Conservation (phyloP, 2,329 filamentous ascomycete species). For the Cladophialophora bantiana region DNA sequence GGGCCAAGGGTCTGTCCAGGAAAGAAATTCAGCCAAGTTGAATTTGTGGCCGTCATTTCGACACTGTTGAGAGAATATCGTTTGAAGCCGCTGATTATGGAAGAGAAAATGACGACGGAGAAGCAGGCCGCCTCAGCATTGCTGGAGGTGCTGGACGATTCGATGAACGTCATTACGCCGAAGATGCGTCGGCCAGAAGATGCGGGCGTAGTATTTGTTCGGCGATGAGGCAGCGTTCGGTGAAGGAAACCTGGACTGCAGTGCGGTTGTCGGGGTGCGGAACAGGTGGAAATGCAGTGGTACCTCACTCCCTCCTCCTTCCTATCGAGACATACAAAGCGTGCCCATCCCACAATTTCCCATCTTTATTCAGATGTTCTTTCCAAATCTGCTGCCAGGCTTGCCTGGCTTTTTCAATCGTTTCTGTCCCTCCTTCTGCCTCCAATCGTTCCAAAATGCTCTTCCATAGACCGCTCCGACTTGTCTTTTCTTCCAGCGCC, state of each 20-base stretch:
- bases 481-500: slow-evolving; percentile 23
- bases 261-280: background rate
- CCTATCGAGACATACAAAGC: slow-evolving; percentile 30
- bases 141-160: slow-evolving; percentile 28
- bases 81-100: slow-evolving; percentile 24
- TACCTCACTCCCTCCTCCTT: slow-evolving; percentile 17
- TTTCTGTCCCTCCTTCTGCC: background rate
- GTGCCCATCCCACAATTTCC: slow-evolving; percentile 28
- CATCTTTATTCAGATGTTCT: slow-evolving; percentile 22
- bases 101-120: slow-evolving; percentile 24
- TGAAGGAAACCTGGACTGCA: background rate
- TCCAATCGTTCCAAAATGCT: background rate
- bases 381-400: slow-evolving; percentile 26
- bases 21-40: slow-evolving; percentile 49
- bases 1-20: slow-evolving; percentile 45
- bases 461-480: slow-evolving; percentile 19
- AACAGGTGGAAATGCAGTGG: background rate
- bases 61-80: slow-evolving; percentile 27
- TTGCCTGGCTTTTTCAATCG: slow-evolving; percentile 18
- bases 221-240: slow-evolving; percentile 10
- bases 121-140: slow-evolving; percentile 26
- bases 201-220: slow-evolving; percentile 31
- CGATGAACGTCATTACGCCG: slow-evolving; percentile 18
- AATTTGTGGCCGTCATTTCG: slow-evolving; percentile 46
- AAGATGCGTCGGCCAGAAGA: slow-evolving; percentile 29